A percentile compares a stretch with the other conserved stretches of the same genome.
These are phyloP conservation scores for Triticum timopheevii DNA, from an alignment of 176 grass and related monocot species.

Conservation along the genomic window DNA sequence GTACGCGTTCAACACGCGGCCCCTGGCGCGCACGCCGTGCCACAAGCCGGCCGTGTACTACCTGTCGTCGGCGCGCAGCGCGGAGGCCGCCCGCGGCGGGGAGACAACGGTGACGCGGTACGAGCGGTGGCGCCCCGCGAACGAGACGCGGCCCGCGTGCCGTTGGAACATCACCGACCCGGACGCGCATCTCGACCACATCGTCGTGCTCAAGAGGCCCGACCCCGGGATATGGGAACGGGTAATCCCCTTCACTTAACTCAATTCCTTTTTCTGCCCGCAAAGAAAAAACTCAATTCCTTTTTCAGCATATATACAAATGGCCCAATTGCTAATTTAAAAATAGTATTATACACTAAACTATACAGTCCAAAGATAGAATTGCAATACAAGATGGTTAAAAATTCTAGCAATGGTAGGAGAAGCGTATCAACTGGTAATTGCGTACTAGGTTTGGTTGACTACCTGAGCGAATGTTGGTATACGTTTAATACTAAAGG, in stretches of 20 bases:
- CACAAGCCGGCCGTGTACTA: slow-evolving; percentile 91
- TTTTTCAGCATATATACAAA: not conserved
- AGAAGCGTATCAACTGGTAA: not conserved
- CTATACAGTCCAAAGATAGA: not conserved
- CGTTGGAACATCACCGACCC: slow-evolving; percentile 88
- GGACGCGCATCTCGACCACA: slow-evolving; percentile 62
- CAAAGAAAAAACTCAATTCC: not conserved
- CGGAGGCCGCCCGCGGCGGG: slow-evolving; percentile 23
- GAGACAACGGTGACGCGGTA: slow-evolving; percentile 77
- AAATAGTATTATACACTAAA: not conserved
- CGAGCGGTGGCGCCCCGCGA: slow-evolving; percentile 59
- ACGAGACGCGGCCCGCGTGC: slow-evolving; percentile 62
- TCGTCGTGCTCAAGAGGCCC: slow-evolving; percentile 85
- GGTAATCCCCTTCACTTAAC: slow-evolving; percentile 39
- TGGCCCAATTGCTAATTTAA: slow-evolving; percentile 49
- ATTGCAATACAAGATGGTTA: not conserved
- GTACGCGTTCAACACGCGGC: slow-evolving; percentile 95
- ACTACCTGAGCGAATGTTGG: not conserved
- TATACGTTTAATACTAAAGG: not conserved
- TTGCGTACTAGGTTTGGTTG: not conserved
- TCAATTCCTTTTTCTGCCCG: not conserved
- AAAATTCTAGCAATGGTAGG: not conserved
- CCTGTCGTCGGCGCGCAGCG: slow-evolving; percentile 42
- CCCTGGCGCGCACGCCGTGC: slow-evolving; percentile 75
- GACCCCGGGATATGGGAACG: slow-evolving; percentile 79